Conservation (phyloP, 2,329 filamentous ascomycete genomes). For the Apiospora hydei region DNA sequence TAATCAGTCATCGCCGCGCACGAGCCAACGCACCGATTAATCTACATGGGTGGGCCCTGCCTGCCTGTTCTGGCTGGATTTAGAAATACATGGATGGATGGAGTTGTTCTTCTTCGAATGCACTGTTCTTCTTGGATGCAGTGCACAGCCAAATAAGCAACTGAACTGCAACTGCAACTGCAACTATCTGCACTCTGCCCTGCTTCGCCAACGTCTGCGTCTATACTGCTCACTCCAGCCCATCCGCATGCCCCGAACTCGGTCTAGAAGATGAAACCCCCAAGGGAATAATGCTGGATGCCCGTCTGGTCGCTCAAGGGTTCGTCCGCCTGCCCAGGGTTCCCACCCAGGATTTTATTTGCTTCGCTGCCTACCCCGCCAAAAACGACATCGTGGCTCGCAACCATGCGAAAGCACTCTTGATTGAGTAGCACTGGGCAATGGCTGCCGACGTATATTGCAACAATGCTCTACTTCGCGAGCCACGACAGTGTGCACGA, state of each 20-base stretch:
- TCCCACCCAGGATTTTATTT: constrained; percentile 19
- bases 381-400: constrained; percentile 13
- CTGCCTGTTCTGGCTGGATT: background rate
- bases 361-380: constrained; percentile 11
- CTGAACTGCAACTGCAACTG: background rate
- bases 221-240: background rate
- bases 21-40: background rate
- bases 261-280: constrained; percentile 4
- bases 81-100: background rate
- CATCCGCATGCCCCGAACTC: background rate
- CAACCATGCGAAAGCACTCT: background rate
- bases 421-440: background rate
- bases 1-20: constrained; percentile 11
- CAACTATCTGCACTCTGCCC: background rate
- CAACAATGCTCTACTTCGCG: constrained; percentile 11
- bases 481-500: constrained; percentile 7
- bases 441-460: constrained; percentile 17
- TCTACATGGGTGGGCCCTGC: background rate
- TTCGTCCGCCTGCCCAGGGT: background rate
- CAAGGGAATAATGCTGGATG: background rate
- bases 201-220: constrained; percentile 12
- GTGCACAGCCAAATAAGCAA: background rate
- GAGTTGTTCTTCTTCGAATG: background rate
- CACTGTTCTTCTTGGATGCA: background rate
- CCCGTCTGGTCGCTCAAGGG: background rate